A percentile compares a stretch with the other conserved stretches of the same genome.
These are phyloP conservation scores for Eucalyptus victrix DNA, from an alignment of 345 rosid genomes.

Conservation along the genomic window DNA sequence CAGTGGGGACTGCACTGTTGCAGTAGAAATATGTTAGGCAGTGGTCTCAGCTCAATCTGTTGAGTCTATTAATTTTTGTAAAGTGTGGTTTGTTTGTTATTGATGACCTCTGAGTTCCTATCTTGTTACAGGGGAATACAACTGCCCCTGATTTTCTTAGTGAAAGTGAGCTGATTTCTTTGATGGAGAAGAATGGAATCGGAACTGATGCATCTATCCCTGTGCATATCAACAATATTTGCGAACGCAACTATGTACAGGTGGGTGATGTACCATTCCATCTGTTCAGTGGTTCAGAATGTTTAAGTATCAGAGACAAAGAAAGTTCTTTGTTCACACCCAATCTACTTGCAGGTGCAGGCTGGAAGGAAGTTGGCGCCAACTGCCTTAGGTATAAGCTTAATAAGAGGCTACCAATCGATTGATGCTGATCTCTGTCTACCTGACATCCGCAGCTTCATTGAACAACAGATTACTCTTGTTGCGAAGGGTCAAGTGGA, in stretches of 20 bases:
- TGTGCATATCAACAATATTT: constrained; percentile 88
- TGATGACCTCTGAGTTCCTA: neutral
- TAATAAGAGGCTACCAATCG: constrained; percentile 87
- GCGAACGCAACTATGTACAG: constrained; percentile 97
- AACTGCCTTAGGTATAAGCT: constrained; percentile 79
- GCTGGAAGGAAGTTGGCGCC: constrained; percentile 84
- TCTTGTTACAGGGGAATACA: constrained; percentile 50
- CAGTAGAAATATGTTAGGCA: neutral
- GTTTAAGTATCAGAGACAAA: neutral
- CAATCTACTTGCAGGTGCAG: constrained; percentile 53
- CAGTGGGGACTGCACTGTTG: neutral
- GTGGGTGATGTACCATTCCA: constrained; percentile 13
- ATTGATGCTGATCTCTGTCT: constrained; percentile 95
- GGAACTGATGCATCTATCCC: constrained; percentile 98
- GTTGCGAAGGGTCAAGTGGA: constrained; percentile 89
- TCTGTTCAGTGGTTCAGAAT: neutral
- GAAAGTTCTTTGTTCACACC: neutral
- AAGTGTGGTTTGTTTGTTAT: neutral
- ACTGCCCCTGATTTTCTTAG: constrained; percentile 78
- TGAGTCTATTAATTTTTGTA: neutral
- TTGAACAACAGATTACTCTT: constrained; percentile 91
- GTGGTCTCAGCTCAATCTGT: neutral
- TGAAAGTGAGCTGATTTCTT: constrained; percentile 91
- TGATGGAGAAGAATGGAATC: constrained; percentile 94
- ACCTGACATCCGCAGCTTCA: constrained; percentile 95